Evolutionary conservation across 768 basidiomycete species (phyloP), one percentile per base, ranked within the genome.

Genomic region (Rhizopogon roseolus): DNA sequence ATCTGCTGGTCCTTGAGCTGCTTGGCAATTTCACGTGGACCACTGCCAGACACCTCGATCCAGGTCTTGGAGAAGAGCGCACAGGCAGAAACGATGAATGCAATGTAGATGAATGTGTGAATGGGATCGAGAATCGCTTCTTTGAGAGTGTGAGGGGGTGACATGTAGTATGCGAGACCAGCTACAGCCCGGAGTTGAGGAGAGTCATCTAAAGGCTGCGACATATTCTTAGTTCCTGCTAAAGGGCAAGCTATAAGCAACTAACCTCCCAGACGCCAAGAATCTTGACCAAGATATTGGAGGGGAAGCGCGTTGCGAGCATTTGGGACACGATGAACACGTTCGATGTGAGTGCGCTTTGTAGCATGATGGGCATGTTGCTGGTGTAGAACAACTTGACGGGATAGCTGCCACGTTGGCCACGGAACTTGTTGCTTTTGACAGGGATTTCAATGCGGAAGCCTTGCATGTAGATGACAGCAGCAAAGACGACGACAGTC

Each of bases 361-460:
- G 91, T 56, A 98, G 82, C 96, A 99, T 99, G 78, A 99, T 98
- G 54, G 96, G 96, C 96, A 98, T 99, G 77, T 98, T 99, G 41
- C 85, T 88, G 14, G 97, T 98, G 74, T 98, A 99, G 77, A 99
- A 98, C 37, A 98, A 84, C 76, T 98, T 98, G 76, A 99, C 82
- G 49, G 97, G 97, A 77, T 98, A 98, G 13, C 84, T 82, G 40
- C 92, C 95, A 29, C 95, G 81, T 70, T 98, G 94, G n/a, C 97
- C 97, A 54, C 94, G 82, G 86, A 94, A 93, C 60, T 85, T 82
- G 78, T 91, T 94, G 75, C 86, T 89, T 82, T 98, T 98, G 68
- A 98, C 92, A 7, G 95, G 96, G 67, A 98, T 98, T 69, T 98
- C 96, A 57, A 98, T 90, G 56, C 96, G 81, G 90, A 98, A 99